Conservation (phyloP, 176 grass and related monocot genomes). For the Dactylis glomerata region DNA sequence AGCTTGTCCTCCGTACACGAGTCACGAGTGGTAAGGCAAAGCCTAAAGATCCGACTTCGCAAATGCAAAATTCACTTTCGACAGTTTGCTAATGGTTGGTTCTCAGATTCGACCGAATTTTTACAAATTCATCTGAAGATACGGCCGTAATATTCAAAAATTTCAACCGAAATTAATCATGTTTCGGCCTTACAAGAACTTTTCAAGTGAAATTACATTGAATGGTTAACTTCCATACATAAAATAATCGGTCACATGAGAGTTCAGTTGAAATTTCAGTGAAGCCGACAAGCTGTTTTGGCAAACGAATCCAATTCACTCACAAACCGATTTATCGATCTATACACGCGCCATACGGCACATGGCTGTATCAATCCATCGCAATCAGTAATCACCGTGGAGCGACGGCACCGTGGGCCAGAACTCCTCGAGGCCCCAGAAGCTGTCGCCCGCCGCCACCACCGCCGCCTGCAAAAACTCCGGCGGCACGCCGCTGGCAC, state of each 20-base stretch:
- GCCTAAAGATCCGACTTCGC: background rate
- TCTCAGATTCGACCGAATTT: no score
- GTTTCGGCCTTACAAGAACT: background rate
- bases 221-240: background rate
- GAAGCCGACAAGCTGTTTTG: background rate
- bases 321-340: background rate
- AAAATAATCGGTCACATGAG: background rate
- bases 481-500: background rate
- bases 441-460: background rate
- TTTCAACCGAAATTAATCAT: background rate
- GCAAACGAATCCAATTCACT: background rate
- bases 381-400: background rate
- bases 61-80: background rate
- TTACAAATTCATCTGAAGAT: background rate
- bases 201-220: no score
- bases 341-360: background rate
- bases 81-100: background rate
- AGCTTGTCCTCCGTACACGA: background rate
- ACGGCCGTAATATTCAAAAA: background rate
- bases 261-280: background rate
- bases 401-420: constrained; percentile 14
- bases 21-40: background rate
- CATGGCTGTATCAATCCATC: background rate
- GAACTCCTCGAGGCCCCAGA: constrained; percentile 39
- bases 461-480: background rate